A percentile compares a stretch with the other conserved stretches of the same genome.
These are phyloP conservation scores for Chaetoceros tenuissimus DNA, from an alignment of 108 stramenopile species.

Conservation along the genomic window DNA sequence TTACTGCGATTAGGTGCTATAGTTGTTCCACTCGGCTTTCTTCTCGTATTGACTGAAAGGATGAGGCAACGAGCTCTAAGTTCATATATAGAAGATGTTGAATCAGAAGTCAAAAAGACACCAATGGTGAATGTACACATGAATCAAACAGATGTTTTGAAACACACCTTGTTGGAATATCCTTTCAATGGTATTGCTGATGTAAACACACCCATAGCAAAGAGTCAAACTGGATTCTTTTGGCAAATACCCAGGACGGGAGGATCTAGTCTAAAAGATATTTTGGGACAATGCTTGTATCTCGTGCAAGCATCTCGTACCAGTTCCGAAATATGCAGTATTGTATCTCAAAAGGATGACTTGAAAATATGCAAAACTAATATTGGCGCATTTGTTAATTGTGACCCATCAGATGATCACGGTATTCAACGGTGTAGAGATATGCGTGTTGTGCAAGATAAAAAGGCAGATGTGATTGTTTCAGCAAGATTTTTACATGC, in stretches of 20 bases:
- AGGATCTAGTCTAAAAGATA: constrained; percentile 14
- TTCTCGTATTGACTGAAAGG: too few species aligned
- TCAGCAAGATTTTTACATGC: constrained; percentile 29
- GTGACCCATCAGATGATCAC: constrained; percentile 25
- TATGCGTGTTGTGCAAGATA: constrained; percentile 18
- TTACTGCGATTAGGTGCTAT: too few species aligned
- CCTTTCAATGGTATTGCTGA: too few species aligned
- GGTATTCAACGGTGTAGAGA: constrained; percentile 27
- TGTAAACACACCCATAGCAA: too few species aligned
- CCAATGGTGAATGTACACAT: too few species aligned
- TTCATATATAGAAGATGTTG: too few species aligned
- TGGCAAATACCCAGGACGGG: constrained; percentile 17
- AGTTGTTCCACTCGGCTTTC: too few species aligned
- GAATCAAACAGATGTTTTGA: too few species aligned
- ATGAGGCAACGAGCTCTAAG: too few species aligned
- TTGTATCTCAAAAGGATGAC: background rate
- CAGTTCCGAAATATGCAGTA: constrained; percentile 3
- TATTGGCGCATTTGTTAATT: constrained; percentile 23
- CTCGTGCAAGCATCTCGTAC: constrained; percentile 4
- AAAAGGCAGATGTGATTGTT: constrained; percentile 33
- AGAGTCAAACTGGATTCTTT: constrained; percentile 8
- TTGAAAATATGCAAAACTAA: constrained; percentile 5
- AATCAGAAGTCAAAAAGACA: too few species aligned
- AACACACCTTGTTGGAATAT: too few species aligned
- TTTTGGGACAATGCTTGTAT: constrained; percentile 6